These are phyloP conservation scores for Paraphaeosphaeria sporulosa DNA, from an alignment of 2,329 filamentous ascomycete genomes.

Conservation along the genomic window DNA sequence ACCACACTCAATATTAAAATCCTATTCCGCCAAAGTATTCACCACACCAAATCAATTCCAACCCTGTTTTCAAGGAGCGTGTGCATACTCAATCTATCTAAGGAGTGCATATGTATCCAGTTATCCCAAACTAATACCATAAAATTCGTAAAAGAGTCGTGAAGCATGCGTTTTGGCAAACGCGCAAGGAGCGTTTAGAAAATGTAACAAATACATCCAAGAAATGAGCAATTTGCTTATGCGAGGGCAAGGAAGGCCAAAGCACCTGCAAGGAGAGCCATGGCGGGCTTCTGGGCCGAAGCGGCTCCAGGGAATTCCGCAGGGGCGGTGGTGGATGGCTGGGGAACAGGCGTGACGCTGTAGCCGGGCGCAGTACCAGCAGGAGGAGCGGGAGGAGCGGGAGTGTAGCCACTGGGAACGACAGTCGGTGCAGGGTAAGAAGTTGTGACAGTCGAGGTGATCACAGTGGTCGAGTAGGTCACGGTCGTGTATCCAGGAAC, in stretches of 20 bases:
- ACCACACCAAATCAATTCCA: background rate
- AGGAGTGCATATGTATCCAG: slow-evolving; percentile 5
- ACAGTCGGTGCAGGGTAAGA: slow-evolving; percentile 23
- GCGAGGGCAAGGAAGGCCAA: slow-evolving; percentile 18
- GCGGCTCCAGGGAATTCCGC: slow-evolving; percentile 25
- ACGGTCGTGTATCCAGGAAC: slow-evolving; percentile 11
- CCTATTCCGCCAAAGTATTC: background rate
- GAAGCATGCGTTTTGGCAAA: background rate
- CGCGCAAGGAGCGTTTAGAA: slow-evolving; percentile 9
- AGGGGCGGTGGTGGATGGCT: background rate
- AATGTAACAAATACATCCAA: slow-evolving; percentile 8
- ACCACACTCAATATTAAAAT: background rate
- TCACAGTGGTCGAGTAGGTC: slow-evolving; percentile 11
- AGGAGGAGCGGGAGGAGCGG: slow-evolving; percentile 11
- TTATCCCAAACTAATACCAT: slow-evolving; percentile 1
- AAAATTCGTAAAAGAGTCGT: slow-evolving; percentile 9
- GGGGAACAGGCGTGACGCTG: slow-evolving; percentile 7
- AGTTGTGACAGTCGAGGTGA: slow-evolving; percentile 24
- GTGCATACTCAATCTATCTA: slow-evolving; percentile 9
- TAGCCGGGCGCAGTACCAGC: slow-evolving; percentile 3
- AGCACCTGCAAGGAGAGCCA: slow-evolving; percentile 23
- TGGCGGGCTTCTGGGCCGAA: slow-evolving; percentile 19
- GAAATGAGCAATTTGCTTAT: slow-evolving; percentile 7
- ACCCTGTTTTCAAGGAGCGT: slow-evolving; percentile 8
- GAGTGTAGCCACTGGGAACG: slow-evolving; percentile 14